These are phyloP conservation scores for Aspergillus haitiensis DNA, from an alignment of 495 filamentous ascomycete genomes.

Conservation along the genomic window DNA sequence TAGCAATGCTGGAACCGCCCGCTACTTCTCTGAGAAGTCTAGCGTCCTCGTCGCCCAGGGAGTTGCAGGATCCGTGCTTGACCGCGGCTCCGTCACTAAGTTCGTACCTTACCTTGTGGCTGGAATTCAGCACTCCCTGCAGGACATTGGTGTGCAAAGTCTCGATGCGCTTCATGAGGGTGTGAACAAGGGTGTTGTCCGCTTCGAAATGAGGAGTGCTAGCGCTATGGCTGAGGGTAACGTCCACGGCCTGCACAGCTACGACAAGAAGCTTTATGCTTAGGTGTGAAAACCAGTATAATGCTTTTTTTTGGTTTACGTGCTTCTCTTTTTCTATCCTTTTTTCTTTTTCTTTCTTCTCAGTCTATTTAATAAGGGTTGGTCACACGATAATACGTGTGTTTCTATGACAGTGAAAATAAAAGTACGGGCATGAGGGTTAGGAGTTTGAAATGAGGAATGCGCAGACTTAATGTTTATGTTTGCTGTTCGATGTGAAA, in stretches of 20 bases:
- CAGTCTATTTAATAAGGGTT: constrained; percentile 28
- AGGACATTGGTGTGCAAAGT: constrained; percentile 88
- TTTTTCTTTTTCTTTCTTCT: constrained; percentile 20
- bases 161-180: constrained; percentile 71
- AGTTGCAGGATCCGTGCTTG: constrained; percentile 76
- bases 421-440: constrained; percentile 39
- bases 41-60: constrained; percentile 93
- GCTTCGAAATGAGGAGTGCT: constrained; percentile 91
- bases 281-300: constrained; percentile 41
- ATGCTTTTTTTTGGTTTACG: not conserved
- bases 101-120: constrained; percentile 95
- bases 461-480: constrained; percentile 17
- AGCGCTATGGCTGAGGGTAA: constrained; percentile 95
- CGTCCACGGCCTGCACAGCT: constrained; percentile 94
- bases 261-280: constrained; percentile 98
- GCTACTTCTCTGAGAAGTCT: constrained; percentile 98
- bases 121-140: constrained; percentile 93
- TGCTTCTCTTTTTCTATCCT: constrained; percentile 10
- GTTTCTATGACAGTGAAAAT: constrained; percentile 29
- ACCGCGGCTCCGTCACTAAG: constrained; percentile 80
- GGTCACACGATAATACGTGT: constrained; percentile 36
- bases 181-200: constrained; percentile 72
- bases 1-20: constrained; percentile 92
- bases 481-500: constrained; percentile 13
- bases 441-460: constrained; percentile 31